Base-by-base conservation (phyloP, 768 basidiomycete genomes). In the Russula sp. region DNA sequence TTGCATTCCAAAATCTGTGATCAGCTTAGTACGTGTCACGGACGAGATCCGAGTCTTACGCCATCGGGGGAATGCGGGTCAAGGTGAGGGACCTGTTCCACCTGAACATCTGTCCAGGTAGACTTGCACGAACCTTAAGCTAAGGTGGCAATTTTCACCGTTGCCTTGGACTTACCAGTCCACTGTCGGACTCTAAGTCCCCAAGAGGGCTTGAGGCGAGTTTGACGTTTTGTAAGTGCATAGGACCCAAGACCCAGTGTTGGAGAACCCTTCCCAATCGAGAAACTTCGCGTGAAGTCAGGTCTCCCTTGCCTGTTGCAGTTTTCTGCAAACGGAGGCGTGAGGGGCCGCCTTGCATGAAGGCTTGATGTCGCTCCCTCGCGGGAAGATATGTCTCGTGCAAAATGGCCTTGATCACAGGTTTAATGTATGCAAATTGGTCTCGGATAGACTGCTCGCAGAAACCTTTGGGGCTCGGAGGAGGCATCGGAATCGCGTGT, bases 381-480 rank as follows among this genome's bases (percentile, higher is more conserved):
- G 82, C 81, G 1, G 90, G 89, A 1, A 58, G 63, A 68, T 87
- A 90, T 36, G 69, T 66, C 36, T 80, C 80, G 38, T 77, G 78
- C 38, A 91, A 70, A 36, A 90, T 79, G 1, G 83, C 84, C 29
- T 68, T 72, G 46, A 92, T 73, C 14, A 90, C 76, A 1, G 83
- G 83, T 63, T 85, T 88, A 32, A 81, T 76, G 67, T 88, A 88
- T 11, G 74, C 78, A 58, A 92, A 81, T 65, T 91, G 87, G 42
- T 80, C 72, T 20, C 75, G 75, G 7, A 88, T 76, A 7, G 76
- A 58, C 35, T 88, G 76, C 22, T 76, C 71, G 43, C 65, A 69
- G 65, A 88, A 88, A n/a, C 72, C 71, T 0, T 69, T 67, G 2
- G 70, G 66, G 14, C 72, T 58, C 2, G 84, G 81, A 14, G 78